Percentiles rank a stretch among this genome's conserved stretches.
Conservation (phyloP, 208 protist species). For the Leishmania mexicana region DNA sequence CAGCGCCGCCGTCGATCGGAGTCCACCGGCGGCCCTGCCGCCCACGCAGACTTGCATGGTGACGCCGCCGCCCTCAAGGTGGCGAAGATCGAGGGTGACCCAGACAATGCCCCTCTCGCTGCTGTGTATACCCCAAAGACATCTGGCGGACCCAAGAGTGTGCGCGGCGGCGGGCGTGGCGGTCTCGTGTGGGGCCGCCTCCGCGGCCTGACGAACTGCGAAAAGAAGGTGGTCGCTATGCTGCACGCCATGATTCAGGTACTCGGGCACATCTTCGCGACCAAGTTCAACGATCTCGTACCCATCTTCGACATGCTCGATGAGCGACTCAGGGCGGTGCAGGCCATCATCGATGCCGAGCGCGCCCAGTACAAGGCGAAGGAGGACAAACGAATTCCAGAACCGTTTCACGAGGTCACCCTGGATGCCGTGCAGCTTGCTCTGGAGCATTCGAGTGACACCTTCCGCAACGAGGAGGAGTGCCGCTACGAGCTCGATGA, state of each 20-base stretch:
- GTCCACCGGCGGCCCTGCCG: conserved; percentile 8
- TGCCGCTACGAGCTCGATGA: conserved; percentile 86
- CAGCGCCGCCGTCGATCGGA: conserved; percentile 11
- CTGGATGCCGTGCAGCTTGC: conserved; percentile 42
- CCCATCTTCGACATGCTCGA: conserved; percentile 73
- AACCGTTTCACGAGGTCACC: conserved; percentile 70
- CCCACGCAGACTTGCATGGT: background rate
- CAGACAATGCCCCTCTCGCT: background rate
- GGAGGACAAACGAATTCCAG: conserved; percentile 45
- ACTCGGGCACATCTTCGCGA: conserved; percentile 78
- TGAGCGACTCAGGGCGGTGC: conserved; percentile 37
- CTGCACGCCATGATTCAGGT: conserved; percentile 76
- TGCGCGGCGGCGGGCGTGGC: background rate
- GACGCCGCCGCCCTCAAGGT: conserved; percentile 12
- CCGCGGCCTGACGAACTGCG: conserved; percentile 46
- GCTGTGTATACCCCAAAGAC: background rate
- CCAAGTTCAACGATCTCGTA: conserved; percentile 75
- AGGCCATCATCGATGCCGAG: conserved; percentile 66
- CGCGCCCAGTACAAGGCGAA: conserved; percentile 47
- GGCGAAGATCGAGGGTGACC: conserved; percentile 1
- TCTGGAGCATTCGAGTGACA: conserved; percentile 41
- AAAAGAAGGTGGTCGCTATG: conserved; percentile 75
- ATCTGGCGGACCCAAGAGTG: background rate
- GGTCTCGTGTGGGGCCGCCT: conserved; percentile 55
- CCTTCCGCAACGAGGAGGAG: conserved; percentile 75